Conservation (phyloP, 2,329 filamentous ascomycete genomes). For the Penicillium expansum region DNA sequence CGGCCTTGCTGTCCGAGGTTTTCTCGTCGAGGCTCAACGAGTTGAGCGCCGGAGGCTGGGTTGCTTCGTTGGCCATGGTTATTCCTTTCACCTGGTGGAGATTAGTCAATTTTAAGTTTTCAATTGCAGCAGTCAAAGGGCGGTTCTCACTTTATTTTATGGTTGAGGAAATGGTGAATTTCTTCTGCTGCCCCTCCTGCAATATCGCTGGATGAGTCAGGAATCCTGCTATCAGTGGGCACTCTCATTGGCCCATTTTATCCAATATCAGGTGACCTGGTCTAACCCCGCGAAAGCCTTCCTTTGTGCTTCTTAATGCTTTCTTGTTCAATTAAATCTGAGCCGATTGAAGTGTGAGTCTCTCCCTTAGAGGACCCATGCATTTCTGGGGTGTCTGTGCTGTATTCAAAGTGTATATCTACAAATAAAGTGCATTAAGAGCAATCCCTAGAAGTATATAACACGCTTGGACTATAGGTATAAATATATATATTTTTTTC, state of each 20-base stretch:
- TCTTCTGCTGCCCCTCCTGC: slow-evolving; percentile 18
- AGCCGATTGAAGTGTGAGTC: not conserved
- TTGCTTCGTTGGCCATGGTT: slow-evolving; percentile 51
- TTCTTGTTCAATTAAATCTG: not conserved
- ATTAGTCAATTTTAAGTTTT: not conserved
- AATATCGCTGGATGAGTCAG: slow-evolving; percentile 18
- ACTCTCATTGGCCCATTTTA: slow-evolving; percentile 8
- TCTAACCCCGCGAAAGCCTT: slow-evolving; percentile 3
- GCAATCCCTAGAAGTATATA: not conserved
- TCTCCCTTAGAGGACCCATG: not conserved
- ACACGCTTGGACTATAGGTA: not conserved
- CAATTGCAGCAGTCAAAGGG: not conserved
- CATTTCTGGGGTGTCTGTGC: fast-evolving
- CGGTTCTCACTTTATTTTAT: slow-evolving; percentile 12
- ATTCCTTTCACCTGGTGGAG: not conserved
- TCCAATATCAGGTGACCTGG: slow-evolving; percentile 8
- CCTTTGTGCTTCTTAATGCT: not conserved
- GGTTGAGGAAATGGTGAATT: slow-evolving; percentile 7
- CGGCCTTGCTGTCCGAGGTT: slow-evolving; percentile 27
- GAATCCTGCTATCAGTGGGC: slow-evolving; percentile 11
- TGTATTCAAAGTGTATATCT: not conserved
- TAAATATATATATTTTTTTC: not conserved
- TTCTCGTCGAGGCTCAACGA: slow-evolving; percentile 33
- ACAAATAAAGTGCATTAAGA: not conserved
- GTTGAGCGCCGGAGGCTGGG: slow-evolving; percentile 39